Evolutionary conservation across 306 rosid species (phyloP), one percentile per base, ranked within the genome.

Genomic region (Cucurbita moschata): DNA sequence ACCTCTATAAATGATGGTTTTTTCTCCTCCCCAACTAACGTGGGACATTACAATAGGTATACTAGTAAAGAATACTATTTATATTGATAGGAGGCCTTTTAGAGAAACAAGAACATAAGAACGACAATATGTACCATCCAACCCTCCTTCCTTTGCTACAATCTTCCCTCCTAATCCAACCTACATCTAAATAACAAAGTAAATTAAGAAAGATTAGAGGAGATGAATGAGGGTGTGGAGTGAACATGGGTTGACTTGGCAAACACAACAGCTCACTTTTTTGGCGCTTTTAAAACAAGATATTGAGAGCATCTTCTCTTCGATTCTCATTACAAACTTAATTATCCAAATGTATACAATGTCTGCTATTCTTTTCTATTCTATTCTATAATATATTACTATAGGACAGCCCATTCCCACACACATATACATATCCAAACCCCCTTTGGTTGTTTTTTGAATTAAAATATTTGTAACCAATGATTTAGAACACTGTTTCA

Each of bases 161-260:
- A 21, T 21, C 23, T 21, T 21, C 1, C 23, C 23, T 21, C 23
- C 23, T 21, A 26, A 26, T 26, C 30, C 30, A 26, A 26, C 30
- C 3, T 2, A 21, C 23, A 21, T 26, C 30, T 26, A 30, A 30
- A 30, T 30, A 30, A 30, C 52, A 39, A 64, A 42, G 52, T n/a
- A 65, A 65, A 42, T 65, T n/a, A 65, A 65, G 16, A 66, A 19
- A 21, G 73, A 46, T 65, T 42, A 65, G 71, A 66, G 2, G 10
- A 19, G 13, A 55, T 8, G 61, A n/a, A 50, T 50, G 54, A 49
- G 60, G 59, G 50, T 50, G 51, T 70, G 74, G 74, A 35, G 74
- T 70, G 74, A 70, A 70, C 74, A 70, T 70, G 74, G 74, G 74
- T 70, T 70, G 74, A 70, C 74, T 70, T 70, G 74, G 59, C 44